Conservation (phyloP, 169 alveolate species). For the Hepatocystis sp. region DNA sequence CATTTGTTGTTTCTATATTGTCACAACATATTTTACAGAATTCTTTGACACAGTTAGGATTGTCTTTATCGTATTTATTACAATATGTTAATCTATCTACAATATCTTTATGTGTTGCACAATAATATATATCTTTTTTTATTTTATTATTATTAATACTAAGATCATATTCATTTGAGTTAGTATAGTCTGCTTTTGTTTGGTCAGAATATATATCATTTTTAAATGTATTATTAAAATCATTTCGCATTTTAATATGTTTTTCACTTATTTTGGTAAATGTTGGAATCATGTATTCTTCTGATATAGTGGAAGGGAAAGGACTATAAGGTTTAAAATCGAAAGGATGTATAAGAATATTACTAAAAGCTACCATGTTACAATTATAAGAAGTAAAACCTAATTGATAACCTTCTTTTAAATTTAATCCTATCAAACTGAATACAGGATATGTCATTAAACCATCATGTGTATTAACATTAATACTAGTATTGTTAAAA, state of each 20-base stretch:
- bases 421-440: conserved; percentile 77
- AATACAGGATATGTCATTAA: conserved; percentile 80
- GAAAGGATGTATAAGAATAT: conserved; percentile 80
- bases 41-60: conserved; percentile 35
- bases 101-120: conserved; percentile 72
- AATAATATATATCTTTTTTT: conserved; percentile 18
- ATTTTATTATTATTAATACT: no score
- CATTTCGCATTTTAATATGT: no score
- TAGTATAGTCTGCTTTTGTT: no score
- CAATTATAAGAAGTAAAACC: conserved; percentile 86
- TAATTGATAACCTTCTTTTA: conserved; percentile 81
- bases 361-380: conserved; percentile 88
- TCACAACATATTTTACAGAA: conserved; percentile 66
- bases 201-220: no score
- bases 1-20: conserved; percentile 18
- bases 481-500: conserved; percentile 79
- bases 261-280: conserved; percentile 44
- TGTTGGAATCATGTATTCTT: conserved; percentile 9
- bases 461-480: conserved; percentile 82
- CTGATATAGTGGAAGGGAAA: conserved; percentile 17
- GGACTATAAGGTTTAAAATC: conserved; percentile 76
- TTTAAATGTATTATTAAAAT: no score
- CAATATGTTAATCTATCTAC: conserved; percentile 33
- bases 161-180: no score
- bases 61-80: conserved; percentile 24